A percentile compares a stretch with the other conserved stretches of the same genome.
These are phyloP conservation scores for Stemphylium beticola DNA, from an alignment of 2,329 filamentous ascomycete genomes.

Conservation along the genomic window DNA sequence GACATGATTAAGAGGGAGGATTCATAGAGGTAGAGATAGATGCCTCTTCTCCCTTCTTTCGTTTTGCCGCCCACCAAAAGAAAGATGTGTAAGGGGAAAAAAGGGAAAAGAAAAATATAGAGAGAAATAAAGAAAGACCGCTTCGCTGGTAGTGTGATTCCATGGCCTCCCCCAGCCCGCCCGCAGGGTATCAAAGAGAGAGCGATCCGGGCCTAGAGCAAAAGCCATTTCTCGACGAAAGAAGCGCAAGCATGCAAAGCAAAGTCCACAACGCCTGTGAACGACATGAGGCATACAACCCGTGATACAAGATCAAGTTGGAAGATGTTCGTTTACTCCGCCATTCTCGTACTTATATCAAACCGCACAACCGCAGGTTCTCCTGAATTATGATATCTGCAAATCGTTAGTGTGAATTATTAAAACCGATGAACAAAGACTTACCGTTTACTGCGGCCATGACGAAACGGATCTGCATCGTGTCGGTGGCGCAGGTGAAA, in stretches of 20 bases:
- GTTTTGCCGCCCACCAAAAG: background rate
- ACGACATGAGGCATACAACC: conserved; percentile 47
- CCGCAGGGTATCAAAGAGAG: conserved; percentile 46
- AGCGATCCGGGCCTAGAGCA: conserved; percentile 36
- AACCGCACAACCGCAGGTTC: conserved; percentile 93
- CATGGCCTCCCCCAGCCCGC: conserved; percentile 25
- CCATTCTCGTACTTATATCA: conserved; percentile 71
- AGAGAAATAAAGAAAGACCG: conserved; percentile 22
- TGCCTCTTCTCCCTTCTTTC: conserved; percentile 9
- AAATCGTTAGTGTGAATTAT: conserved; percentile 50
- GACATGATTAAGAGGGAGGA: too few species aligned
- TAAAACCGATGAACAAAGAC: conserved; percentile 34
- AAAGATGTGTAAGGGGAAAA: conserved; percentile 14
- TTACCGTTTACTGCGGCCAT: conserved; percentile 99
- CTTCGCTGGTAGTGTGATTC: conserved; percentile 29
- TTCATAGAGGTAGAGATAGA: background rate
- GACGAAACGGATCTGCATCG: conserved; percentile 98
- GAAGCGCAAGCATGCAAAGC: conserved; percentile 26
- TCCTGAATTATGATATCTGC: conserved; percentile 99
- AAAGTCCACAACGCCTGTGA: conserved; percentile 48
- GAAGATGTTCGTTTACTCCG: conserved; percentile 35
- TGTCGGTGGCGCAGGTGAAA: conserved; percentile 98
- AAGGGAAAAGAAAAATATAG: conserved; percentile 14
- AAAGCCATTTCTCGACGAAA: conserved; percentile 38
- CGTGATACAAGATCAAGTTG: conserved; percentile 42